These are phyloP conservation scores for Fonsecaea monophora DNA, from an alignment of 2,329 filamentous ascomycete species.

Conservation along the genomic window DNA sequence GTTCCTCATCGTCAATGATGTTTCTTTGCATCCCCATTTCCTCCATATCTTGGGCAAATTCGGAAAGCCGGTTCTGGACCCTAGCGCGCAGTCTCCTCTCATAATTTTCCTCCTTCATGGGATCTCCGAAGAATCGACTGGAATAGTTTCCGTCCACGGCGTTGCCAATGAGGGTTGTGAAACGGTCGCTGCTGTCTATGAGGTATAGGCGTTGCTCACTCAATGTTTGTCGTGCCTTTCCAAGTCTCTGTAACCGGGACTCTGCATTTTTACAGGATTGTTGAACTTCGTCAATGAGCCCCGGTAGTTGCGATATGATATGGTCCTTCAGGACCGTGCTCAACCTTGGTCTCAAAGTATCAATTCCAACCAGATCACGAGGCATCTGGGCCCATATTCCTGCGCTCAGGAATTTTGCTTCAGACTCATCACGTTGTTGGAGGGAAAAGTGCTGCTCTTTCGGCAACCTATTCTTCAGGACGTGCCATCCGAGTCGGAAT, in stretches of 20 bases:
- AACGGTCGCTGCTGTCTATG: conserved; percentile 33
- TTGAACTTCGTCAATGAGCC: conserved; percentile 39
- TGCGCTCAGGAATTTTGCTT: conserved; percentile 37
- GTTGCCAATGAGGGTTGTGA: conserved; percentile 35
- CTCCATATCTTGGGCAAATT: conserved; percentile 37
- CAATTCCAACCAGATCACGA: conserved; percentile 35
- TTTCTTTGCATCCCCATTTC: conserved; percentile 28
- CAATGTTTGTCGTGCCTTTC: conserved; percentile 28
- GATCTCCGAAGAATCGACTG: conserved; percentile 45
- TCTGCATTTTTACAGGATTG: conserved; percentile 40
- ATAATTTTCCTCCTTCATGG: conserved; percentile 39
- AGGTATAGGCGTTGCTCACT: conserved; percentile 37
- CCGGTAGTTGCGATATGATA: conserved; percentile 37
- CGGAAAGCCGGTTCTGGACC: conserved; percentile 38
- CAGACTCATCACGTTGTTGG: conserved; percentile 34
- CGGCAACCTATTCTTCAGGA: conserved; percentile 41
- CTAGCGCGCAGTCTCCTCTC: conserved; percentile 45
- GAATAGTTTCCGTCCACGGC: conserved; percentile 46
- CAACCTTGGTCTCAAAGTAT: conserved; percentile 34
- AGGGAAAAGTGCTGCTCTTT: conserved; percentile 27
- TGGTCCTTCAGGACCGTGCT: conserved; percentile 39
- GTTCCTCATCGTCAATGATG: conserved; percentile 30
- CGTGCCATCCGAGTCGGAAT: conserved; percentile 44
- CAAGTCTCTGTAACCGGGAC: conserved; percentile 20
- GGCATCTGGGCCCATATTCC: conserved; percentile 37